Conservation (phyloP, 2,329 filamentous ascomycete species). For the Penicillium corylophilum region DNA sequence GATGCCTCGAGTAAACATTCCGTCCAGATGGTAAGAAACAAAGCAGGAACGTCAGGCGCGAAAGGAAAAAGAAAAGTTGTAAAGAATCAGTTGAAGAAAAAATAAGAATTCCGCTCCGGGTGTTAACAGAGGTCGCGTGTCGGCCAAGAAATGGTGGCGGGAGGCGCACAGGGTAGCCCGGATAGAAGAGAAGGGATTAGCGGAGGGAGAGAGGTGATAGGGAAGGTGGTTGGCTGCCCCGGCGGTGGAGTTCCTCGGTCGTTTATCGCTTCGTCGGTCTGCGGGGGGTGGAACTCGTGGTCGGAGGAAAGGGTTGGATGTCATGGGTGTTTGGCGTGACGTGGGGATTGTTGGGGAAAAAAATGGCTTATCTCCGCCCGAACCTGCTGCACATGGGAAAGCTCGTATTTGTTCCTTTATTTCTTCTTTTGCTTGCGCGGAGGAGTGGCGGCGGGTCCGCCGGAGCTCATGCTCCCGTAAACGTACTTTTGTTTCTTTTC, state of each 20-base stretch:
- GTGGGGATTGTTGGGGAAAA: slow-evolving; percentile 23
- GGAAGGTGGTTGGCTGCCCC: slow-evolving; percentile 13
- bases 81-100: slow-evolving; percentile 3
- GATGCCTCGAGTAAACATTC: slow-evolving; percentile 24
- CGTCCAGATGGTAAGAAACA: slow-evolving; percentile 25
- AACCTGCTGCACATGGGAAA: slow-evolving; percentile 79
- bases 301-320: slow-evolving; percentile 21
- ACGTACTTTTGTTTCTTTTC: slow-evolving; percentile 99
- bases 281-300: slow-evolving; percentile 15
- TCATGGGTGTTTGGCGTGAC: slow-evolving; percentile 27
- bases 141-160: slow-evolving; percentile 19
- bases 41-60: slow-evolving; percentile 7
- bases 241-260: slow-evolving; percentile 22
- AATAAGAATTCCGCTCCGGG: slow-evolving; percentile 16
- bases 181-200: slow-evolving; percentile 12
- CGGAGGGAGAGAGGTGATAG: slow-evolving; percentile 10
- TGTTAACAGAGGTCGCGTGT: slow-evolving; percentile 19
- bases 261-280: slow-evolving; percentile 29
- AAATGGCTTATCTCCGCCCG: slow-evolving; percentile 76
- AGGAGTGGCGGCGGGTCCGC: slow-evolving; percentile 68
- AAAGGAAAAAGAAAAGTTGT: neutral
- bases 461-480: slow-evolving; percentile 68
- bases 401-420: slow-evolving; percentile 70
- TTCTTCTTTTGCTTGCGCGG: slow-evolving; percentile 70
- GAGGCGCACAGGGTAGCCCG: slow-evolving; percentile 19